Evolutionary conservation across 139 green algal genomes (phyloP).

Genomic region (Chlamydomonas urium): DNA sequence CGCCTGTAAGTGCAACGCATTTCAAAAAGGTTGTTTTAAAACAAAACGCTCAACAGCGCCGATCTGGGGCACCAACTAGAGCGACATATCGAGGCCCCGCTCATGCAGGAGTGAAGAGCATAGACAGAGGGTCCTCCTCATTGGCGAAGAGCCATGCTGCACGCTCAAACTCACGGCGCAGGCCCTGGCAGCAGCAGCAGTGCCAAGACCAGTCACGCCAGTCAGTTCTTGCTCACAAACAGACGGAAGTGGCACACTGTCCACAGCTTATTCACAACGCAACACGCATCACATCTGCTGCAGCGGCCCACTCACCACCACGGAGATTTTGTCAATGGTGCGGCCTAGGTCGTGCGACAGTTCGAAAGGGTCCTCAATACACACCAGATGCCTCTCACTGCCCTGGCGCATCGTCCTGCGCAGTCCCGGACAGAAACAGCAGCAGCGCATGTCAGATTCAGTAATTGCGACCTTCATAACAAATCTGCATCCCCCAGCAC

Average conservation of each 20-base stretch:
- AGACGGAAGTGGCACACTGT: not conserved
- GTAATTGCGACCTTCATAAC: too few relatives aligned
- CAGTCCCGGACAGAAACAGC: too few relatives aligned
- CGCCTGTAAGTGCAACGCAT: too few relatives aligned
- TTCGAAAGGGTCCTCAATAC: slow-evolving; percentile 91
- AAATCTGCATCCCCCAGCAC: too few relatives aligned
- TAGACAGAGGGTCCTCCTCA: slow-evolving; percentile 24
- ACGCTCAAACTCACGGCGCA: slow-evolving; percentile 36
- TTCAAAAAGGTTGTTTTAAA: too few relatives aligned
- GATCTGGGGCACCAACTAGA: too few relatives aligned
- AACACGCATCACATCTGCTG: not conserved
- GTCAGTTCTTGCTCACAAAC: not conserved
- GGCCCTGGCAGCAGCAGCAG: slow-evolving; percentile 15
- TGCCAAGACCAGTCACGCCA: slow-evolving; percentile 1
- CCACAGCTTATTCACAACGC: not conserved
- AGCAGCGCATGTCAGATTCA: too few relatives aligned
- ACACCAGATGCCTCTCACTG: slow-evolving; percentile 85
- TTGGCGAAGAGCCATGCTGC: slow-evolving; percentile 26
- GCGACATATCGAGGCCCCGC: too few relatives aligned
- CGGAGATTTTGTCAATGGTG: slow-evolving; percentile 70
- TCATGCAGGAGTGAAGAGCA: too few relatives aligned
- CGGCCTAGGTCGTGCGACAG: slow-evolving; percentile 84
- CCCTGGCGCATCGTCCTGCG: slow-evolving; percentile 82
- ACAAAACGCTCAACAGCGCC: too few relatives aligned
- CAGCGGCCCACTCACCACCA: not conserved